Conservation (phyloP, 2,329 filamentous ascomycete genomes). For the Colletotrichum sp. region DNA sequence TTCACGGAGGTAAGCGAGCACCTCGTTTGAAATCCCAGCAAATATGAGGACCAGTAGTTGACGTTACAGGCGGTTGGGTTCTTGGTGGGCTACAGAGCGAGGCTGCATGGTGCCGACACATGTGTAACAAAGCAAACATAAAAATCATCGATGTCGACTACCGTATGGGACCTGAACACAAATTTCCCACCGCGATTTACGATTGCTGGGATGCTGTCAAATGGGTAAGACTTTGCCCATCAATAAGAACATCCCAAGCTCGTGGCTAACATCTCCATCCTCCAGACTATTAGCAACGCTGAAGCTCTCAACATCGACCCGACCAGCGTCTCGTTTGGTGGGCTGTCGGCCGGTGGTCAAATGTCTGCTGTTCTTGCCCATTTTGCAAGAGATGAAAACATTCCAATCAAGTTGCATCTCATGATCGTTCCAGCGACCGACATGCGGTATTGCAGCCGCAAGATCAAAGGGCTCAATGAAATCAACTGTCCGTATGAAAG, state of each 20-base stretch:
- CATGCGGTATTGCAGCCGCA: conserved; percentile 32
- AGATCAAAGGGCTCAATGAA: conserved; percentile 13
- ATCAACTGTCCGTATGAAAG: conserved; percentile 30
- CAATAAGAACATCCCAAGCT: background rate
- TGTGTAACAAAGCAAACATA: conserved; percentile 30
- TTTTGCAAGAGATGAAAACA: conserved; percentile 34
- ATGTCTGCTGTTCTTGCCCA: conserved; percentile 38
- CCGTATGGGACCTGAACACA: conserved; percentile 29
- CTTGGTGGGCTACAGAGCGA: conserved; percentile 28
- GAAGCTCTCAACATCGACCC: conserved; percentile 21
- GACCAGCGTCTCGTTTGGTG: conserved; percentile 26
- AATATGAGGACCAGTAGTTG: background rate
- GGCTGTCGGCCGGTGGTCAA: conserved; percentile 28
- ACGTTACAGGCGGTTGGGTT: conserved; percentile 27
- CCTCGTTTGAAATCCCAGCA: background rate
- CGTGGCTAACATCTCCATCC: background rate
- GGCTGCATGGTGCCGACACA: conserved; percentile 30
- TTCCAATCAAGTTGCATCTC: conserved; percentile 33
- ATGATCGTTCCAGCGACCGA: conserved; percentile 36
- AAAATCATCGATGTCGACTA: conserved; percentile 33
- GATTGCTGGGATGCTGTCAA: conserved; percentile 33
- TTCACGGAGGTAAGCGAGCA: conserved; percentile 26
- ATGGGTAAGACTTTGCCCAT: conserved; percentile 24
- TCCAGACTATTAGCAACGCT: conserved; percentile 16
- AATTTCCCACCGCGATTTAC: conserved; percentile 27